phyloP scores from a whole-genome alignment of 169 alveolate species.

The Cryptosporidium felis region DNA sequence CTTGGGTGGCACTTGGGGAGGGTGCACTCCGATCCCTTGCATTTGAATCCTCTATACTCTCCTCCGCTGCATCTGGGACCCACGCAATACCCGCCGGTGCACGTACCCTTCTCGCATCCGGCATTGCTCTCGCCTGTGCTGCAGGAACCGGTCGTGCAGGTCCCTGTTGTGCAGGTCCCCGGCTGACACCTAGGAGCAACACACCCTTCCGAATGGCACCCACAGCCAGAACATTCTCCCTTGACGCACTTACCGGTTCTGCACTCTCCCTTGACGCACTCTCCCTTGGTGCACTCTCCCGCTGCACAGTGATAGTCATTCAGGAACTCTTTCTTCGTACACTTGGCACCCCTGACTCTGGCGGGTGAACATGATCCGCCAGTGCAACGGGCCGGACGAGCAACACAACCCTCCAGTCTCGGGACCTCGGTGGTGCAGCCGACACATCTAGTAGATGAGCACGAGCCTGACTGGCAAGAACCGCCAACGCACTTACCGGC shows the following conservation, averaged over 20 bases:
- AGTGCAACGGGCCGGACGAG: slow-evolving; percentile 12
- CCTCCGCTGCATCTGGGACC: slow-evolving; percentile 23
- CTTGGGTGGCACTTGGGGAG: slow-evolving; percentile 29
- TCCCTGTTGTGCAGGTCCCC: slow-evolving; percentile 27
- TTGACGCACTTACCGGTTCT: neutral
- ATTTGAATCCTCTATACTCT: slow-evolving; percentile 19
- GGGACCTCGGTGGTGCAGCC: slow-evolving; percentile 70
- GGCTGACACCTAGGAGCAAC: slow-evolving; percentile 48
- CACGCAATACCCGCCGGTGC: slow-evolving; percentile 40
- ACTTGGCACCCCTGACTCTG: slow-evolving; percentile 38
- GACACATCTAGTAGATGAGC: slow-evolving; percentile 36
- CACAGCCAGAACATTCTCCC: neutral
- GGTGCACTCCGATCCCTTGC: slow-evolving; percentile 42
- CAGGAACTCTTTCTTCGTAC: neutral
- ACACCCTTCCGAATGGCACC: slow-evolving; percentile 6
- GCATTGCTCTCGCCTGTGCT: neutral
- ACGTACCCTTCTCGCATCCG: slow-evolving; percentile 8
- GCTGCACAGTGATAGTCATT: slow-evolving; percentile 21
- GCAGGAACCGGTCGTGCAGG: slow-evolving; percentile 13
- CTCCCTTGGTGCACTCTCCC: slow-evolving; percentile 16
- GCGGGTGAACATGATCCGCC: slow-evolving; percentile 33
- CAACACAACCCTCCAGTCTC: slow-evolving; percentile 39
- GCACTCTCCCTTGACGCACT: slow-evolving; percentile 23
- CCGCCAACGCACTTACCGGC: slow-evolving; percentile 43
- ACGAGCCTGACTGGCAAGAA: slow-evolving; percentile 36